Percentiles rank a stretch among this genome's conserved stretches.
phyloP scores from a whole-genome alignment of 2,329 filamentous ascomycete species.

The Pseudocercospora cruenta region DNA sequence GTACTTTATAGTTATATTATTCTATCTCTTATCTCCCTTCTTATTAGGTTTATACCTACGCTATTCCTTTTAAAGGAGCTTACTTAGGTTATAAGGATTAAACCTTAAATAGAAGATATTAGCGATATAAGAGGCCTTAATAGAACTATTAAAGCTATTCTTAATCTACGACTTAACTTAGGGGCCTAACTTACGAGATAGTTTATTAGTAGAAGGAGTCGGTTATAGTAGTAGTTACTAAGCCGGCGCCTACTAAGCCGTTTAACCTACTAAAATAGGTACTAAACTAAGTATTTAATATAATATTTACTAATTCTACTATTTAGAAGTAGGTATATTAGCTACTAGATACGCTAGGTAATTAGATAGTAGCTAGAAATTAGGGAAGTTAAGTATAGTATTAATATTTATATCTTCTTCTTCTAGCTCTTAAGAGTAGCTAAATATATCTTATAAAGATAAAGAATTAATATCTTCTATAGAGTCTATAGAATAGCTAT shows the following conservation, averaged over 20 bases:
- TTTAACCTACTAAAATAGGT: background rate
- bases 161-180: background rate
- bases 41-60: background rate
- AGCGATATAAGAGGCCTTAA: background rate
- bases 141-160: background rate
- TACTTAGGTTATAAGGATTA: background rate
- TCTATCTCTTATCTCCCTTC: background rate
- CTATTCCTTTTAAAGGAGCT: background rate
- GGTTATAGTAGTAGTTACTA: too few relatives aligned
- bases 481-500: background rate
- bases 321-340: background rate
- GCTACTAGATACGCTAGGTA: background rate
- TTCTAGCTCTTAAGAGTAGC: background rate
- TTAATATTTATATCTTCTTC: background rate
- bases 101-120: background rate
- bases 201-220: background rate
- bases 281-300: background rate
- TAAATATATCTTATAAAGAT: background rate
- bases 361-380: background rate
- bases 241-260: too few relatives aligned
- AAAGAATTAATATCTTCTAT: background rate
- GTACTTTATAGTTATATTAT: background rate
- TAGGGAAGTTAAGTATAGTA: background rate
- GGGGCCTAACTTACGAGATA: background rate
- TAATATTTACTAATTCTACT: background rate